Evolutionary conservation across 805 yeast genomes (phyloP), one percentile per base, ranked within the genome.

Genomic region (Monosporozyma aquatica): DNA sequence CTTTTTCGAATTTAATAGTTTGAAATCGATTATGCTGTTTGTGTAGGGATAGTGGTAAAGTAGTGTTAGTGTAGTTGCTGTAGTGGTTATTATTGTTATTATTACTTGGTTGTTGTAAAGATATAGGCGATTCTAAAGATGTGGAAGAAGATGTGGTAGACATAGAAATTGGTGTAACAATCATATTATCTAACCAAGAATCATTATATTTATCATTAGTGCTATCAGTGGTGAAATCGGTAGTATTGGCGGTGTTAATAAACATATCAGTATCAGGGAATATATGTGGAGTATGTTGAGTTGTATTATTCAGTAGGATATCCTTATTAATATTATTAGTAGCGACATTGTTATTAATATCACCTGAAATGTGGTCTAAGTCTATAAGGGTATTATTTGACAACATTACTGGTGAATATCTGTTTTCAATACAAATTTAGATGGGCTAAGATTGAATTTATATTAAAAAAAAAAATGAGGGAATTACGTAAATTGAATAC

Each of bases 131-230:
- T n/a, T 37, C 29, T 13, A 37, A 18, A 2, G 39, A 37, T 10
- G 39, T 37, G 11, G 39, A 24, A 3, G 38, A 36, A 17, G 34
- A 30, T 10, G 39, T 18, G 17, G 32, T 26, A 3, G 39, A 25
- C 14, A 21, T 37, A 9, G 24, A 20, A 3, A 20, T 26, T 11
- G 39, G 39, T n/a, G 39, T 17, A 26, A 37, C 18, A n/a, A n/a
- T n/a, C n/a, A n/a, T n/a, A n/a, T n/a, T 23, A 13, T 25, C 21
- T 17, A 26, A 18, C 28, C 35, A 32, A 22, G n/a, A 3, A 23
- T 3, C n/a, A 35, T 14, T 35, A 24, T 35, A n/a, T n/a, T n/a
- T 23, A 22, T 4, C 14, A 14, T 11, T 35, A 14, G 23, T 35
- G 11, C 24, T 23, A 20, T 25, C 25, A 25, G 15, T 36, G n/a